A percentile compares a stretch with the other conserved stretches of the same genome.
phyloP scores from a whole-genome alignment of 2,329 filamentous ascomycete genomes.

The Tolypocladium endophyticum region DNA sequence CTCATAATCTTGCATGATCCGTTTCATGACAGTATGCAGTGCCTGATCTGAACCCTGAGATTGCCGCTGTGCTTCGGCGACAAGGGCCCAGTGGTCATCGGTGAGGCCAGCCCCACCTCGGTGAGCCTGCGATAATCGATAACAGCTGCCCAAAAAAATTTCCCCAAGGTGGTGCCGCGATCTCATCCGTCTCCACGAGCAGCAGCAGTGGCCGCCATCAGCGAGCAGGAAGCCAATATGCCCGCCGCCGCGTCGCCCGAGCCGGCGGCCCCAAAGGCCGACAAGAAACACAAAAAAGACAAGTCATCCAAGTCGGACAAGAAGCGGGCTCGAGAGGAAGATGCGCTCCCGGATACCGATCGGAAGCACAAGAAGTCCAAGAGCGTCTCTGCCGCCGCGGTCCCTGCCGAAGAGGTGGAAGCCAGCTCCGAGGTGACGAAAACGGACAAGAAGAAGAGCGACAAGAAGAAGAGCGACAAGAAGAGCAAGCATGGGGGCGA shows the following conservation, averaged over 20 bases:
- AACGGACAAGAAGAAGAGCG: constrained; percentile 20
- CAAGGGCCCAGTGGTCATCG: not conserved
- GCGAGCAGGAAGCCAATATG: constrained; percentile 16
- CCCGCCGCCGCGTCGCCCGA: constrained; percentile 21
- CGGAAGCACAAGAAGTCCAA: constrained; percentile 41
- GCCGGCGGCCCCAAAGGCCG: constrained; percentile 18
- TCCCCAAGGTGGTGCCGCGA: not conserved
- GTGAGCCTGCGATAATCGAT: constrained; percentile 5
- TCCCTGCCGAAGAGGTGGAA: constrained; percentile 7
- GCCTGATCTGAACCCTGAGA: not conserved
- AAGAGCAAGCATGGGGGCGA: constrained; percentile 6
- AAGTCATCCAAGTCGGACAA: constrained; percentile 24
- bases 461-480: constrained; percentile 16
- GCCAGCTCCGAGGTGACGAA: constrained; percentile 12
- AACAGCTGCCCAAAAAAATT: constrained; percentile 3
- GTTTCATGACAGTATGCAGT: not conserved
- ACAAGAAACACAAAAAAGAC: constrained; percentile 29
- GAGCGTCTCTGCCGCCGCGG: constrained; percentile 25
- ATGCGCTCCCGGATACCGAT: constrained; percentile 25
- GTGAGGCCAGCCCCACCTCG: not conserved
- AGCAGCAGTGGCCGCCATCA: constrained; percentile 1
- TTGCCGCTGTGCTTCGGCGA: not conserved
- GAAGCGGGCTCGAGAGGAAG: constrained; percentile 35
- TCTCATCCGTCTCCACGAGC: constrained; percentile 4
- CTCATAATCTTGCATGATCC: not conserved